These are phyloP conservation scores for Vitis rotundifolia DNA, from an alignment of 164 flowering plant species.

Conservation along the genomic window DNA sequence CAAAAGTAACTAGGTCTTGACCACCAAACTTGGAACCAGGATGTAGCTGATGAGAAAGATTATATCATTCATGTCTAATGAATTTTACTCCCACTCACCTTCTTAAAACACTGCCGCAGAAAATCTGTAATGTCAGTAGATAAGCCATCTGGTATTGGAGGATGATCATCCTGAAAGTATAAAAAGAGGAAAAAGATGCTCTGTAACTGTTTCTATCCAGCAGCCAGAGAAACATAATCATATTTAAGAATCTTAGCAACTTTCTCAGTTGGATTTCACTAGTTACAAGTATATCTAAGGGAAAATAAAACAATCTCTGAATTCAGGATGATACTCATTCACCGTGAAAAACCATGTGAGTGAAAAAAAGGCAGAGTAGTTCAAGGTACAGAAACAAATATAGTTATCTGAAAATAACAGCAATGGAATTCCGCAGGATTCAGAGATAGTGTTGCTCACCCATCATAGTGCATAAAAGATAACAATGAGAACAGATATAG, in stretches of 20 bases:
- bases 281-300: not conserved
- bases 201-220: not conserved
- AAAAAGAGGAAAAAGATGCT: slow-evolving; percentile 5
- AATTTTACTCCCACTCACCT: slow-evolving; percentile 45
- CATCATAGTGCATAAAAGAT: not conserved
- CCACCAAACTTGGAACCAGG: not conserved
- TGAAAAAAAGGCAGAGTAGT: too few relatives aligned
- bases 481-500: not conserved
- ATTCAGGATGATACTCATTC: not conserved
- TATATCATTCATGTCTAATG: not conserved
- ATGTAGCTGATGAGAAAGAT: not conserved
- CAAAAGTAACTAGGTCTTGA: not conserved
- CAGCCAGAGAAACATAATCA: not conserved
- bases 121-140: slow-evolving; percentile 94
- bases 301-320: not conserved
- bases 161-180: slow-evolving; percentile 80
- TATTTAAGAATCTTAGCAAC: not conserved
- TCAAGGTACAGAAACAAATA: too few relatives aligned
- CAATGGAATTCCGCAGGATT: not conserved
- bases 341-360: not conserved
- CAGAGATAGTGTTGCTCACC: not conserved
- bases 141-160: slow-evolving; percentile 92
- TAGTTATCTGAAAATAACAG: too few relatives aligned
- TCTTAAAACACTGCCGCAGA: slow-evolving; percentile 89
- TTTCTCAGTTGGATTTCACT: not conserved